Evolutionary conservation across 331 rosid genomes (phyloP), one percentile per base, ranked within the genome.

Genomic region (Phaseolus coccineus): DNA sequence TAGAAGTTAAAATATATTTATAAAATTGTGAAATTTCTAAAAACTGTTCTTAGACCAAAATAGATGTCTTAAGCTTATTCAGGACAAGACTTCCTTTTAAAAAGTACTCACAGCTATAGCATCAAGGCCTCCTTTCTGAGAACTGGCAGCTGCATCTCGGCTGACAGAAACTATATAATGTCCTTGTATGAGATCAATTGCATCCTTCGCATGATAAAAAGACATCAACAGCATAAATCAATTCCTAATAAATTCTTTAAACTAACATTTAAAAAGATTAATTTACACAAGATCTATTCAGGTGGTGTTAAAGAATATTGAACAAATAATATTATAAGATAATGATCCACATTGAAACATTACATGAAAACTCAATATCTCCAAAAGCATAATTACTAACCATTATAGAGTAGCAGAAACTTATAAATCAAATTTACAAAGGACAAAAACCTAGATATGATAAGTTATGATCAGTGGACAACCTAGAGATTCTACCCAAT

Each of bases 121-220:
- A 89, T 96, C 98, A 80, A 96, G 84, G 83, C 99, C 97, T 82
- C 91, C 88, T 87, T 89, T 96, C 84, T 87, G 92, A 69, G 97
- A 83, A 55, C 93, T 27, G 57, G 90, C 85, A 64, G 91, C 83
- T 74, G 85, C 74, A 82, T 93, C 98, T 82, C 91, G 85, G 84
- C 90, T 58, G 76, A 89, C 94, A 1, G 97, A 91, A 85, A 90
- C 96, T 62, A 96, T 96, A 85, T 91, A 96, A 88, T 96, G 94
- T 82, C 99, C 99, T 88, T 96, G 98, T 84, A 93, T 73, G 79
- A 96, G 99, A 91, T 96, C 98, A 83, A 91, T 96, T 77, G 98
- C 94, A 78, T 96, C 99, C 99, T 96, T 84, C 87, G 82, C 64
- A 72, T 44, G 65, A 79, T 72, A 52, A 59, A 82, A 46, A 74